phyloP scores from a whole-genome alignment of 768 basidiomycete species.

The Lepiota subincarnata region DNA sequence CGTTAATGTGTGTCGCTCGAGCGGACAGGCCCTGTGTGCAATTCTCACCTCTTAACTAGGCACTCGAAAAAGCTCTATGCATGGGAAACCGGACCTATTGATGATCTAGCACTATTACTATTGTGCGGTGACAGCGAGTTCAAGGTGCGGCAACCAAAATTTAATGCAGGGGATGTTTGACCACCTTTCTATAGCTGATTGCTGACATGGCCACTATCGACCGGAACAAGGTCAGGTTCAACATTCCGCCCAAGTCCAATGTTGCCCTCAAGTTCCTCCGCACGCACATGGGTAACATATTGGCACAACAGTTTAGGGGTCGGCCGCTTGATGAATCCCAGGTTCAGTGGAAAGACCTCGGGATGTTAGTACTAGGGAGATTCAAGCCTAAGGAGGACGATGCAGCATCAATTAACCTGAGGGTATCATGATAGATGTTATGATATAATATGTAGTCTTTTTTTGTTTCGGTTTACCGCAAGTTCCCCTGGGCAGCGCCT shows the following conservation, averaged over 20 bases:
- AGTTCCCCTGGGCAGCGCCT: too few species aligned
- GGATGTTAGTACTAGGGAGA: slow-evolving; percentile 57
- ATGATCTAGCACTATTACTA: slow-evolving; percentile 76
- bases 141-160: slow-evolving; percentile 42
- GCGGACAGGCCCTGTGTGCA: background rate
- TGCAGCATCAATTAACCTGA: slow-evolving; percentile 12
- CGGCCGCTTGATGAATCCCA: slow-evolving; percentile 58
- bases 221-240: slow-evolving; percentile 72
- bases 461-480: background rate
- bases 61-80: slow-evolving; percentile 90
- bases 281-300: slow-evolving; percentile 49
- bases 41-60: slow-evolving; percentile 38
- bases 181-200: slow-evolving; percentile 46
- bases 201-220: slow-evolving; percentile 75
- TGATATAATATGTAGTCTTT: background rate
- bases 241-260: slow-evolving; percentile 62
- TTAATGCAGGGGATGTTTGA: background rate
- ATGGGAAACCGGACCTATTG: slow-evolving; percentile 90
- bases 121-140: slow-evolving; percentile 90
- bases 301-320: slow-evolving; percentile 66
- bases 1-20: slow-evolving; percentile 61
- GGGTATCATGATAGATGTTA: background rate
- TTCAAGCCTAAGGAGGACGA: slow-evolving; percentile 35
- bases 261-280: slow-evolving; percentile 81
- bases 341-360: slow-evolving; percentile 68